phyloP scores from a whole-genome alignment of 495 filamentous ascomycete genomes.

The Opeltia flavorubescens region DNA sequence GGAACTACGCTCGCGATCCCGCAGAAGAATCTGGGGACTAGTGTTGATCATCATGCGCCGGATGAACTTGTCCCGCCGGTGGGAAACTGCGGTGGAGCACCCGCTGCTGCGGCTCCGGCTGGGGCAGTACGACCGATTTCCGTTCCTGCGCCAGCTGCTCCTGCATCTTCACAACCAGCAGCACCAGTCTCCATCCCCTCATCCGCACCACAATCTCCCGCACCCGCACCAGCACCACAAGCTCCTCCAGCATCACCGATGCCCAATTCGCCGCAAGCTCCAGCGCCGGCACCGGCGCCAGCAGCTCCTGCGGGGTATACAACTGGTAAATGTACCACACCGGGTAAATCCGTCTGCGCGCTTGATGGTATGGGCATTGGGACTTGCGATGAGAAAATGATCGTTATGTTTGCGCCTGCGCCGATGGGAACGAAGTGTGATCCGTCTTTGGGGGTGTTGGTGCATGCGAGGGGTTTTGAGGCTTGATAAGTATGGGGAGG shows the following conservation, averaged over 20 bases:
- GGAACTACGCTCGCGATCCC: background rate
- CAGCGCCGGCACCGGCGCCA: background rate
- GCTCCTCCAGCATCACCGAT: background rate
- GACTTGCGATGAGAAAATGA: conserved; percentile 22
- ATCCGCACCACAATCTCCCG: conserved; percentile 21
- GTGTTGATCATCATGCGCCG: background rate
- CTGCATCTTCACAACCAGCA: background rate
- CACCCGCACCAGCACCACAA: background rate
- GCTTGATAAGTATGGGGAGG: no score
- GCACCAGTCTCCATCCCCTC: conserved; percentile 3
- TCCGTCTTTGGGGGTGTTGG: conserved; percentile 2
- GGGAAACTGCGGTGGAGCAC: conserved; percentile 7
- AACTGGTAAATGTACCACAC: conserved; percentile 13
- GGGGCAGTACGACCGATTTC: conserved; percentile 9
- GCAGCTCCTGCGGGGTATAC: background rate
- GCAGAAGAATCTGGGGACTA: background rate
- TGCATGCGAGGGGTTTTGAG: background rate
- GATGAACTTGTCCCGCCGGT: conserved; percentile 11
- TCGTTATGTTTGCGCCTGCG: conserved; percentile 28
- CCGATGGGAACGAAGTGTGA: conserved; percentile 27
- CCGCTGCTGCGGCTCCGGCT: conserved; percentile 15
- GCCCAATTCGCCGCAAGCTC: background rate
- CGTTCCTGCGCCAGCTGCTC: conserved; percentile 4
- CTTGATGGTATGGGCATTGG: conserved; percentile 25
- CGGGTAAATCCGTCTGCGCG: conserved; percentile 25